Conservation (phyloP, 192 early-diverging fungal genomes). For the Linnemannia exigua region DNA sequence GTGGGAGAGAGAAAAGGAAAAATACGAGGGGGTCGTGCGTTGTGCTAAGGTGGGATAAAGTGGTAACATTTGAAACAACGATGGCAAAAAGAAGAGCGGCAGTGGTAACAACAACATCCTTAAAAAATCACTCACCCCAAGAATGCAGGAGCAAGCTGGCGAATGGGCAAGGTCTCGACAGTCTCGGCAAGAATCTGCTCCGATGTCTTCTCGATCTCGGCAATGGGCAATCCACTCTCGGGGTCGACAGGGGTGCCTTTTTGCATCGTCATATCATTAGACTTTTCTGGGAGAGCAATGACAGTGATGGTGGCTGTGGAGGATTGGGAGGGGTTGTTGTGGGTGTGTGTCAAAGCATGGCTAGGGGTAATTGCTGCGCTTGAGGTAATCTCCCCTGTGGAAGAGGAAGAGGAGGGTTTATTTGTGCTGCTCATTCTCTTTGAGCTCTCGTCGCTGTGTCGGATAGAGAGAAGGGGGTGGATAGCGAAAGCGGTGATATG, state of each 20-base stretch:
- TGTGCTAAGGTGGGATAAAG: neutral
- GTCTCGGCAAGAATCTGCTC: constrained; percentile 45
- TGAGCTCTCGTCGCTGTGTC: neutral
- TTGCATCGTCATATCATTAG: neutral
- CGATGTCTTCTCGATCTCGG: constrained; percentile 18
- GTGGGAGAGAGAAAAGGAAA: neutral
- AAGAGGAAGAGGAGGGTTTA: neutral
- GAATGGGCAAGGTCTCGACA: constrained; percentile 42
- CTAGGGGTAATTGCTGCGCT: neutral
- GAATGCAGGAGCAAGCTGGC: constrained; percentile 46
- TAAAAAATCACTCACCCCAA: constrained; percentile 26
- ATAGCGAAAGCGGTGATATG: too few relatives aligned
- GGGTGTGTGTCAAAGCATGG: neutral
- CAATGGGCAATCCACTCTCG: constrained; percentile 12
- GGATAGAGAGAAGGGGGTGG: too few relatives aligned
- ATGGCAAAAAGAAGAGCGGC: neutral
- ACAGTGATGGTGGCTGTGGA: constrained; percentile 4
- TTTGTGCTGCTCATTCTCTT: neutral
- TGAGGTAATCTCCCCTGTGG: neutral
- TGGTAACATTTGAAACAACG: neutral
- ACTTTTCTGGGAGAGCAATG: neutral
- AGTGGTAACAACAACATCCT: too few relatives aligned
- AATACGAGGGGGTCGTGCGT: neutral
- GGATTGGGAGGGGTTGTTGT: neutral
- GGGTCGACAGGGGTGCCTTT: neutral